Evolutionary conservation across 305 asterid species (phyloP), one percentile per base, ranked within the genome.

Genomic region (Plantago lanceolata): DNA sequence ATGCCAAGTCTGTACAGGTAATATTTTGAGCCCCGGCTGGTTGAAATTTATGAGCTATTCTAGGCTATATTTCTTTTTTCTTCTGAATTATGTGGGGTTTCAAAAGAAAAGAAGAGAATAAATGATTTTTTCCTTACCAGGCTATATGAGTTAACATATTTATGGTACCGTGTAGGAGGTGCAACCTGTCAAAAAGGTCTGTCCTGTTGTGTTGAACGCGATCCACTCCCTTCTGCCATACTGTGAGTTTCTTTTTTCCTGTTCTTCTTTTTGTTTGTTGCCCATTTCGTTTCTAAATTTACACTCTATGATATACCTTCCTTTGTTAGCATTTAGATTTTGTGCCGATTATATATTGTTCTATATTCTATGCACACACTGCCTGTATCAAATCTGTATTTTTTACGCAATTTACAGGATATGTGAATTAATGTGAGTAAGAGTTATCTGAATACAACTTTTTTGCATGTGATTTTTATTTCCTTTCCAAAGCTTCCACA

Each of bases 131-230:
- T 65, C 13, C 56, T 5, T 29, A 58, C 28, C 61, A 47, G 31
- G 57, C 68, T 13, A 59, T 49, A 44, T 49, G 47, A 54, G 33
- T 71, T 68, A 64, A 64, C 72, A 67, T 47, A 65, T 51, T 72
- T 73, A 48, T 65, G 59, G 75, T 75, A 47, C 49, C 61, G 63
- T 74, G 48, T 71, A 93, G 99, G 99, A 89, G 86, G 99, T 93
- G 65, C 82, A 81, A 64, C 94, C 84, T 69, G 90, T 93, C 76
- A 87, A 85, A 87, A 89, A 80, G 73, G 94, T 93, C 74, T 80
- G 88, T 69, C 95, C 99, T 35, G 80, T 78, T 58, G 73, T 89
- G 84, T 79, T 93, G 86, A 84, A 76, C 67, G 95, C 96, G 56
- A 71, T 89, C 76, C 96, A 82, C 62, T 79, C 94, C 15, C 73